phyloP scores from a whole-genome alignment of 164 flowering plant species.

The Stephania yunnanensis region DNA sequence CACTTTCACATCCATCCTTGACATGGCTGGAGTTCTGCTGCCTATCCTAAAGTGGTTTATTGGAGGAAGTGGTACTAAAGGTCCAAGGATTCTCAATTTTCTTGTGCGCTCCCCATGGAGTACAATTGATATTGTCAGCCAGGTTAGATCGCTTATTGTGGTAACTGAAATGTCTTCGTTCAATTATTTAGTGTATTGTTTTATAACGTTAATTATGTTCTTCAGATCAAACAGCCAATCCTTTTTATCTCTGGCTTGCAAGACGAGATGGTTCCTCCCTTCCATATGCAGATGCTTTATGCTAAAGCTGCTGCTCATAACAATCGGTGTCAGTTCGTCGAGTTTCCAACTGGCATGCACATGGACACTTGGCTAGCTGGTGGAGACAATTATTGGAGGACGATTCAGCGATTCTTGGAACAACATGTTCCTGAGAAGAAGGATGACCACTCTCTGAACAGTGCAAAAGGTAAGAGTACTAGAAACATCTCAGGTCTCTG shows the following conservation, averaged over 20 bases:
- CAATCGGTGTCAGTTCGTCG: slow-evolving; percentile 57
- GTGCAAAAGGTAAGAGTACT: slow-evolving; percentile 26
- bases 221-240: slow-evolving; percentile 85
- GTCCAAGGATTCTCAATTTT: slow-evolving; percentile 69
- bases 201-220: not conserved
- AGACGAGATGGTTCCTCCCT: slow-evolving; percentile 99
- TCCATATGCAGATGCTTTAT: slow-evolving; percentile 84
- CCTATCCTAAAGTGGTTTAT: slow-evolving; percentile 92
- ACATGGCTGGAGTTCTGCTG: slow-evolving; percentile 93
- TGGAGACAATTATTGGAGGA: slow-evolving; percentile 90
- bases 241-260: slow-evolving; percentile 88
- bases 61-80: slow-evolving; percentile 75
- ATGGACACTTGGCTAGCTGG: slow-evolving; percentile 98
- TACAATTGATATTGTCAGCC: slow-evolving; percentile 72
- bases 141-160: slow-evolving; percentile 44
- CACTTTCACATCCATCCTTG: slow-evolving; percentile 96
- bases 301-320: slow-evolving; percentile 81
- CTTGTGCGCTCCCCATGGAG: slow-evolving; percentile 95
- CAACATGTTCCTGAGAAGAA: slow-evolving; percentile 44
- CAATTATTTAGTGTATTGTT: not conserved
- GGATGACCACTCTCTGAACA: slow-evolving; percentile 23
- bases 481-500: not conserved
- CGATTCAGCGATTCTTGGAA: slow-evolving; percentile 61
- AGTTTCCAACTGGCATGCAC: slow-evolving; percentile 92
- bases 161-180: not conserved